Evolutionary conservation across 2,329 filamentous ascomycete genomes (phyloP), one percentile per base, ranked within the genome.

Genomic region (Fusarium lateritium): DNA sequence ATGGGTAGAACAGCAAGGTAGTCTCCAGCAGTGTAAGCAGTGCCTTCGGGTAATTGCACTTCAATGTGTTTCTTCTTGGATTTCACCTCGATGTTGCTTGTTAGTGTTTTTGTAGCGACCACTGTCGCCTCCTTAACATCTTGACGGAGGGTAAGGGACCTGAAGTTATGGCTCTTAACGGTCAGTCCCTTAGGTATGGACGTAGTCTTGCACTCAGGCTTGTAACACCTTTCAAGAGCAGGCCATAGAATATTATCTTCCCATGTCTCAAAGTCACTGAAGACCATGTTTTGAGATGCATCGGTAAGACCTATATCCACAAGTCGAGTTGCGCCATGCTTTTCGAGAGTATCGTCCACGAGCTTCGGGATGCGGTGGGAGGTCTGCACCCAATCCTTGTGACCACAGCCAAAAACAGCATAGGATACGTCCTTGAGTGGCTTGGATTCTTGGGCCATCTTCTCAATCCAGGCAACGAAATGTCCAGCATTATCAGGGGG

Each of bases 1-100:
- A 92, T 79, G 0, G 92, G 92, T 2, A 94, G 81, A 5, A 94
- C 83, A 0, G 91, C 90, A 1, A 94, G 84, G 76, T 95, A 94
- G 74, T 95, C 92, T 14, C 92, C 92, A 2, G 90, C 86, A 33
- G 85, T 84, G 77, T 94, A 95, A 0, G 83, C 84, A 82, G 88
- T 83, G 50, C 85, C 87, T 0, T 83, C 85, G 0, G 92, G 92
- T 1, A 95, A 82, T 61, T 88, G 86, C 26, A 94, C 87, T 65
- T 89, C 88, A 19, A 93, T 85, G 66, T 90, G 85, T 21, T 86
- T 86, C 81, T 93, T 86, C 81, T 93, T 93, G 8, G 46, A 21
- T 7, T 52, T 56, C 2, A 90, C 77, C 65, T 84, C 84, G 13
- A 61, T 61, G 14, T 54, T 54, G 3, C 44, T 26, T 8, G 67